A percentile compares a stretch with the other conserved stretches of the same genome.
Evolutionary conservation across 768 basidiomycete species (phyloP).

Genomic region (Termitomyces sp.): DNA sequence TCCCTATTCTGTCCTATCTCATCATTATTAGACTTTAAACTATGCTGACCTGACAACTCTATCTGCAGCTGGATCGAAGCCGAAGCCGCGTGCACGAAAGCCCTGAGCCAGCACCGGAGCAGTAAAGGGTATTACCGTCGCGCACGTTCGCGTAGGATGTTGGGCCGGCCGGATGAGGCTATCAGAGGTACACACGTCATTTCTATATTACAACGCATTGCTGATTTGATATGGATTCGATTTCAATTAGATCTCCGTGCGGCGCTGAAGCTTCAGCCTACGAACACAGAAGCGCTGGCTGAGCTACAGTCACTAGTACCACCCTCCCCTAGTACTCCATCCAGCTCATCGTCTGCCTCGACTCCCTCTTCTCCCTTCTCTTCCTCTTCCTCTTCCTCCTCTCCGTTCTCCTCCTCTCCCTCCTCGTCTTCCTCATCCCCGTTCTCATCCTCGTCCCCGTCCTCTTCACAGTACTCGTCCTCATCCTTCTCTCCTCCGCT

Average conservation of each 20-base stretch:
- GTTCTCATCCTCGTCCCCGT: conserved; percentile 17
- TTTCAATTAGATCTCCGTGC: conserved; percentile 51
- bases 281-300: conserved; percentile 57
- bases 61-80: conserved; percentile 63
- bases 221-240: neutral
- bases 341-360: conserved; percentile 22
- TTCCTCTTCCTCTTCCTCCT: conserved; percentile 16
- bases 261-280: conserved; percentile 58
- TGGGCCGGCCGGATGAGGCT: conserved; percentile 53
- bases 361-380: conserved; percentile 22
- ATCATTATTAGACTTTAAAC: neutral
- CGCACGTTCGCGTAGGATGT: conserved; percentile 63
- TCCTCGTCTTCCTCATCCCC: conserved; percentile 23
- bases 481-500: conserved; percentile 28
- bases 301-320: conserved; percentile 48
- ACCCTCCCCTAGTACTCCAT: conserved; percentile 10
- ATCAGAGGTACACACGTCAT: conserved; percentile 44
- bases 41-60: neutral
- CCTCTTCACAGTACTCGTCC: conserved; percentile 22
- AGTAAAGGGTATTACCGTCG: conserved; percentile 71
- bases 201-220: neutral
- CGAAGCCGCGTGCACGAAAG: conserved; percentile 65
- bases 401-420: conserved; percentile 21
- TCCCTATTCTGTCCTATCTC: conserved; percentile 1
- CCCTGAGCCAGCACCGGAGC: conserved; percentile 61